Percentiles rank a stretch among this genome's conserved stretches.
Conservation (phyloP, 2,329 filamentous ascomycete genomes). For the Aspergillus jensenii region DNA sequence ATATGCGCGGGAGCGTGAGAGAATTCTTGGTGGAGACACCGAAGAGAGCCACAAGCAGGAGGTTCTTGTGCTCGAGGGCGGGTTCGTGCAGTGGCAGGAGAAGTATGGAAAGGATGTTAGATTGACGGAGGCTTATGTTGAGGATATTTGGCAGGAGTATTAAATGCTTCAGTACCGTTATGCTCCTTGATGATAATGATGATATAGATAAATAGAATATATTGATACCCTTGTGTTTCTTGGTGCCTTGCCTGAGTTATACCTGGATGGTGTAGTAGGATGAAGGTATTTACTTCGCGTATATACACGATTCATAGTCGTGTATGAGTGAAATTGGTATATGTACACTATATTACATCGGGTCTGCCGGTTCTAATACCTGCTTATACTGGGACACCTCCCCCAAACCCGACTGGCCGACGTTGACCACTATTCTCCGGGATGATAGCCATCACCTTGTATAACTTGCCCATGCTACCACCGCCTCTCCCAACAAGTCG, state of each 20-base stretch:
- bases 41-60: constrained; percentile 58
- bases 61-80: constrained; percentile 77
- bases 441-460: constrained; percentile 88
- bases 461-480: constrained; percentile 89
- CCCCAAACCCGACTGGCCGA: constrained; percentile 88
- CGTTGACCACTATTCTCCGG: constrained; percentile 74
- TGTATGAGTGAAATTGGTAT: not conserved
- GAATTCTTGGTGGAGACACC: constrained; percentile 40
- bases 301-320: not conserved
- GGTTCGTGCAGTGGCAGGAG: constrained; percentile 90
- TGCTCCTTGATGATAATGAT: not conserved
- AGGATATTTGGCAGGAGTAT: constrained; percentile 75
- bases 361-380: not conserved
- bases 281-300: not conserved
- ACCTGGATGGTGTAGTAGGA: not conserved
- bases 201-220: not conserved
- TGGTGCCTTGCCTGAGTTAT: not conserved
- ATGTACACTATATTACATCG: constrained; percentile 9
- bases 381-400: constrained; percentile 45
- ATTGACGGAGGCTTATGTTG: constrained; percentile 79
- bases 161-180: constrained; percentile 13
- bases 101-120: constrained; percentile 70
- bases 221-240: not conserved
- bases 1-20: constrained; percentile 67
- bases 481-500: constrained; percentile 79